Base-by-base conservation (phyloP, 106 monocot species). In the Phalaenopsis equestris region DNA sequence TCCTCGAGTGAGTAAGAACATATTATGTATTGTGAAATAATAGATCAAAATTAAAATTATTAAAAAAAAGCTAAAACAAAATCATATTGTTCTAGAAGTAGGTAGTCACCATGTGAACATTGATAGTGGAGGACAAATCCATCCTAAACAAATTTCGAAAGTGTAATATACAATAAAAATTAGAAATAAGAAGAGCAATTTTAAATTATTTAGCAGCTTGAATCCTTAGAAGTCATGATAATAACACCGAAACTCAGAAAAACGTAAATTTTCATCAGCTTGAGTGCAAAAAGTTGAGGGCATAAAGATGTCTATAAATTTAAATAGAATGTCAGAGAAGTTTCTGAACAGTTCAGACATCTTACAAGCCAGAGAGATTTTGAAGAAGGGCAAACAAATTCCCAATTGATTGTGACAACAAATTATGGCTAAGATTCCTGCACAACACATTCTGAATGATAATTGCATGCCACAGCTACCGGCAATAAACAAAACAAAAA, bases 391-490 rank as follows among this genome's bases (percentile, higher is more conserved):
- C 7, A 80, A 93, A 96, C 16, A 96, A 2, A 77, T 96, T 91
- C 49, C 87, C 89, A 79, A 96, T 85, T 78, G 81, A 41, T 74
- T 88, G 86, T 19, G 90, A 91, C 24, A 96, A 78, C 6, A 57
- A 81, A 81, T 96, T 96, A 85, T 91, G 91, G 80, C 96, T 93
- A 43, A 77, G 57, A 83, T 96, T 96, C 14, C 96, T 96, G 73
- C 73, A 79, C 78, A 24, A n/a, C 14, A 48, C 41, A 49, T 48
- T 76, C 49, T 76, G 24, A 49, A 75, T 12, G 7, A 49, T 76
- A 21, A 76, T 76, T 48, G 49, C 76, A 21, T 65, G 15, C 30
- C 30, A 87, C 70, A 68, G 10, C 42, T 55, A 43, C 42, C 56
- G 16, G 14, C 49, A 47, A 43, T 41, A 47, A 23, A 24, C 30